These are phyloP conservation scores for Oryza glaberrima DNA, from an alignment of 176 grass and related monocot species.

Conservation along the genomic window DNA sequence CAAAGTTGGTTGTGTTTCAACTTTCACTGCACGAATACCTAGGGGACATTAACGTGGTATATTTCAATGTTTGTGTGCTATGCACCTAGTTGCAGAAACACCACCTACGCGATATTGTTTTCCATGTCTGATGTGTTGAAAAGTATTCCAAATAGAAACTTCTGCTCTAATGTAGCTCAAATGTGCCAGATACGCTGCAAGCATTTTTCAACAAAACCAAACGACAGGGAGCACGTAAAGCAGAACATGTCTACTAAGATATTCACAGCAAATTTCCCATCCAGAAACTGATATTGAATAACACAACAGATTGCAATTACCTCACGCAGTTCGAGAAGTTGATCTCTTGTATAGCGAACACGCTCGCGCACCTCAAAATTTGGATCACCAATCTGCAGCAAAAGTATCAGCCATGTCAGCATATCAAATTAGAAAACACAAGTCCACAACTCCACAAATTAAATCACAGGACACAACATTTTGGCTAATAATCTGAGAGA, in stretches of 20 bases:
- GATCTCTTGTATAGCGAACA: constrained; percentile 79
- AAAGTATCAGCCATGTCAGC: constrained; percentile 28
- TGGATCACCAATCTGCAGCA: constrained; percentile 67
- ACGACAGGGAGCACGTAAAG: background rate
- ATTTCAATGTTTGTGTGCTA: background rate
- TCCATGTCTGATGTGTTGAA: background rate
- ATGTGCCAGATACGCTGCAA: background rate
- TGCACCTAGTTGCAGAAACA: background rate
- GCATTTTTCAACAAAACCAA: constrained; percentile 16
- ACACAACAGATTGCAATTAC: constrained; percentile 42
- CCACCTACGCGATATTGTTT: background rate
- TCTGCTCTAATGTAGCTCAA: background rate
- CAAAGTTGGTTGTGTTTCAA: constrained; percentile 2
- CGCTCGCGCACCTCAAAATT: constrained; percentile 68
- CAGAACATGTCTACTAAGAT: background rate
- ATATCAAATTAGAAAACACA: background rate
- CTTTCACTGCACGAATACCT: background rate
- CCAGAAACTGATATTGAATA: constrained; percentile 12
- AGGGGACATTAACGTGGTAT: background rate
- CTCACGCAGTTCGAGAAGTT: constrained; percentile 80
- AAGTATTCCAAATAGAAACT: background rate
- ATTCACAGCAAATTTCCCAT: constrained; percentile 12
- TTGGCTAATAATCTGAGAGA: constrained; percentile 6
- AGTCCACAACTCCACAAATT: background rate
- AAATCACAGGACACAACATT: background rate